Percentiles rank a stretch among this genome's conserved stretches.
Conservation (phyloP, 257 asterid species). For the Solanum sitiens region DNA sequence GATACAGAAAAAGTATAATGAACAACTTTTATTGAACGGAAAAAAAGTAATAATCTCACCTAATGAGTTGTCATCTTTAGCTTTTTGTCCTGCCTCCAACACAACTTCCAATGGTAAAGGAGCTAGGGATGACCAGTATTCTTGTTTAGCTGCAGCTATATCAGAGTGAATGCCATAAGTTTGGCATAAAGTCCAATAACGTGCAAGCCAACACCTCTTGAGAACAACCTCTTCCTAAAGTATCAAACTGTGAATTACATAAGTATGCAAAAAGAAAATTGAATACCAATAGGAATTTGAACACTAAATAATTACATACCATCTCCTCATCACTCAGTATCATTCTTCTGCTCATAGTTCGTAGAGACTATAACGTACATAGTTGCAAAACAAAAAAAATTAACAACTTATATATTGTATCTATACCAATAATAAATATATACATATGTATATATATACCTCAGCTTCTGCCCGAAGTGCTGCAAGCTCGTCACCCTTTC, state of each 20-base stretch:
- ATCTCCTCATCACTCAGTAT: conserved; percentile 65
- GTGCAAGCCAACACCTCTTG: conserved; percentile 95
- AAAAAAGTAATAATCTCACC: conserved; percentile 18
- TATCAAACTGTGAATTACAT: conserved; percentile 32
- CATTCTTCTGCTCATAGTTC: conserved; percentile 54
- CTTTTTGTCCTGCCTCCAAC: conserved; percentile 67
- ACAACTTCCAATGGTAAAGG: conserved; percentile 65
- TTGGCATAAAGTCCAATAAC: conserved; percentile 71
- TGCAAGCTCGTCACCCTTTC: conserved; percentile 52
- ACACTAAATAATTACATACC: conserved; percentile 32
- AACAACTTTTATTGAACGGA: background rate
- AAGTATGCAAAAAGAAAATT: conserved; percentile 10
- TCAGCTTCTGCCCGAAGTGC: conserved; percentile 75
- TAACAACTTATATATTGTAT: background rate
- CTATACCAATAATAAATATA: background rate
- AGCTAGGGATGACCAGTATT: conserved; percentile 72
- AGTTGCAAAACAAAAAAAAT: background rate
- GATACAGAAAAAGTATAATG: too few species aligned
- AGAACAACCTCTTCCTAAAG: conserved; percentile 87
- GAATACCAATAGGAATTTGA: background rate
- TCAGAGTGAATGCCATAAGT: conserved; percentile 73
- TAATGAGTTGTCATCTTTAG: conserved; percentile 35
- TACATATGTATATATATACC: conserved; percentile 25
- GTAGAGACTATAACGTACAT: conserved; percentile 25
- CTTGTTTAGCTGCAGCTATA: conserved; percentile 58